Conservation (phyloP, 495 filamentous ascomycete species). For the Haplographium delicatum region DNA sequence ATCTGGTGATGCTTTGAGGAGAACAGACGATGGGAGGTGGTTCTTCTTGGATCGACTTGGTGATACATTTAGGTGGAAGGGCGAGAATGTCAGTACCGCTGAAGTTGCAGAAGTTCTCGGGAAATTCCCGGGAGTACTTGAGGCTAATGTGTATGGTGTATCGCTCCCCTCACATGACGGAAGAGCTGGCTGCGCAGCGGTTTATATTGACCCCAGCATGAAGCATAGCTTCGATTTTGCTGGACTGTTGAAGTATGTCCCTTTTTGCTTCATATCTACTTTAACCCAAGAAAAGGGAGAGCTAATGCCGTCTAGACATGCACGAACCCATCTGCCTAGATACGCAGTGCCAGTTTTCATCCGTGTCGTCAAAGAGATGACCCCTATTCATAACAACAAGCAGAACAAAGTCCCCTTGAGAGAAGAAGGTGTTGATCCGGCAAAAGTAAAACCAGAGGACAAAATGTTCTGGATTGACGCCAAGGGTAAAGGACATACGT, state of each 20-base stretch:
- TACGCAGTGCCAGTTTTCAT: conserved; percentile 79
- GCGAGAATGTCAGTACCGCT: conserved; percentile 75
- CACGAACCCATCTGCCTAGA: conserved; percentile 53
- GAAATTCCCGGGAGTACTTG: conserved; percentile 56
- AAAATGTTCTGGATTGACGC: conserved; percentile 53
- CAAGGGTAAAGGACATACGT: conserved; percentile 40
- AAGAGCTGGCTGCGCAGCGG: conserved; percentile 60
- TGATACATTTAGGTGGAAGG: conserved; percentile 82
- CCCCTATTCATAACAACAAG: conserved; percentile 77
- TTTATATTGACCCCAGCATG: conserved; percentile 39
- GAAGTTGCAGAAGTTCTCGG: conserved; percentile 69
- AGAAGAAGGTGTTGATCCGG: conserved; percentile 65
- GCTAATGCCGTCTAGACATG: conserved; percentile 32
- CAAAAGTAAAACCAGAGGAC: conserved; percentile 45
- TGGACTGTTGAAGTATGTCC: conserved; percentile 42
- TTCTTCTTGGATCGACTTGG: conserved; percentile 73
- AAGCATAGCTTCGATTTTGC: conserved; percentile 46
- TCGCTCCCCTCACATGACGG: conserved; percentile 65
- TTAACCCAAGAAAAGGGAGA: background rate
- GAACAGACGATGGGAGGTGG: conserved; percentile 65
- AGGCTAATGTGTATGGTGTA: conserved; percentile 80
- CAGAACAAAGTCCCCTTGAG: conserved; percentile 73
- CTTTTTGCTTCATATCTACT: background rate
- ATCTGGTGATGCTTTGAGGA: conserved; percentile 65
- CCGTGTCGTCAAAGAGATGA: conserved; percentile 51